These are phyloP conservation scores for Closterium sp. DNA, from an alignment of 139 green algal species.

Conservation along the genomic window DNA sequence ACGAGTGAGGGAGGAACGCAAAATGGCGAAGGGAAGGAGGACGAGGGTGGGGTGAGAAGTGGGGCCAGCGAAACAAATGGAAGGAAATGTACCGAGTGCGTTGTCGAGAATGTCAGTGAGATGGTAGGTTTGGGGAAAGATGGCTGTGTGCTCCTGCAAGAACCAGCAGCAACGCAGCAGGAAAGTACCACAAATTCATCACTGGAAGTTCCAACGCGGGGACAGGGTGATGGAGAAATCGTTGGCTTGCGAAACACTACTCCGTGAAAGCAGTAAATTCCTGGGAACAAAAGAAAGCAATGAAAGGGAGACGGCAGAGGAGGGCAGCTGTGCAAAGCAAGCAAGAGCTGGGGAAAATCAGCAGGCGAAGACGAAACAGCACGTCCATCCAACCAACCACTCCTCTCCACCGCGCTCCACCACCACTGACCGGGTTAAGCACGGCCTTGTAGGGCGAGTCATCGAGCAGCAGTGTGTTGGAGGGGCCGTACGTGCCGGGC, in stretches of 20 bases:
- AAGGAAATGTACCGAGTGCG: background rate
- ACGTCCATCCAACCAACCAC: background rate
- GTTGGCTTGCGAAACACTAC: background rate
- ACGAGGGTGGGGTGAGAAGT: too few relatives aligned
- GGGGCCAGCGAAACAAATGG: background rate
- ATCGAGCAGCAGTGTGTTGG: constrained; percentile 54
- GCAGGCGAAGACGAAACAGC: background rate
- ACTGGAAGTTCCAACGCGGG: too few relatives aligned
- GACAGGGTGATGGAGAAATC: background rate
- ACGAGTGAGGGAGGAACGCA: too few relatives aligned
- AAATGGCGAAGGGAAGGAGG: too few relatives aligned
- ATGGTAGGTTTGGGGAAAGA: background rate
- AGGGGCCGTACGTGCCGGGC: constrained; percentile 26
- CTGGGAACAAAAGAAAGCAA: background rate
- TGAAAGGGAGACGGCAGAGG: background rate
- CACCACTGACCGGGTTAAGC: constrained; percentile 35
- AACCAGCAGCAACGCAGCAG: background rate
- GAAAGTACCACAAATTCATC: background rate
- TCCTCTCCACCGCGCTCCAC: background rate
- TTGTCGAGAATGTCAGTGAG: background rate
- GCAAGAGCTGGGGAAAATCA: background rate
- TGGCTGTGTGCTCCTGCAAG: constrained; percentile 9
- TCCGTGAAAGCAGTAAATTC: background rate
- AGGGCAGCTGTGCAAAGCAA: background rate
- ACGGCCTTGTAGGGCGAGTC: constrained; percentile 51